phyloP scores from a whole-genome alignment of 2,329 filamentous ascomycete species.

The Pyricularia pennisetigena region DNA sequence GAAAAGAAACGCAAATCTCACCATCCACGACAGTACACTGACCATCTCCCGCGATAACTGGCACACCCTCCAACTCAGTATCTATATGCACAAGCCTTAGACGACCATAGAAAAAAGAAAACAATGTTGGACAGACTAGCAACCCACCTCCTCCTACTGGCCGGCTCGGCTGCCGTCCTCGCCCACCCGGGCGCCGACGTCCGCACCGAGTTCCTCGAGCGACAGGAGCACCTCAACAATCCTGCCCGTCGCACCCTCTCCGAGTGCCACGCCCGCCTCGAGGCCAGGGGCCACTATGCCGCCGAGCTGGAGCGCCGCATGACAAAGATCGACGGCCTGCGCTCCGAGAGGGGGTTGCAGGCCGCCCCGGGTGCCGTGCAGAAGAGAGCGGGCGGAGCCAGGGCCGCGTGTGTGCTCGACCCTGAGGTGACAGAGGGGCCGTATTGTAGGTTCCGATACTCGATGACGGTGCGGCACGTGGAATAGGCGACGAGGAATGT shows the following conservation, averaged over 20 bases:
- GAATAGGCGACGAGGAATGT: too few species aligned
- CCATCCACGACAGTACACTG: not conserved
- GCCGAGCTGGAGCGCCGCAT: conserved; percentile 1
- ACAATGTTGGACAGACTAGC: not conserved
- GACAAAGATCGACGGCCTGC: not conserved
- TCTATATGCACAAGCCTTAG: not conserved
- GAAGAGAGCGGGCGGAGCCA: not conserved
- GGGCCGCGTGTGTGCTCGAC: conserved; percentile 3
- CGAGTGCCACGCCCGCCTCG: not conserved
- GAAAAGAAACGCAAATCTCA: not conserved
- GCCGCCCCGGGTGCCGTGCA: not conserved
- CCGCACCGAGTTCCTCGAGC: conserved; percentile 1
- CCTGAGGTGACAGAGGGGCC: conserved; percentile 5
- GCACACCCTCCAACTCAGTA: not conserved
- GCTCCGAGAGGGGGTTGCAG: not conserved
- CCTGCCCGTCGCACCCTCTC: not conserved
- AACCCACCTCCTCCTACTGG: not conserved
- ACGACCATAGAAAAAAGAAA: too few species aligned
- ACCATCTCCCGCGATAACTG: not conserved
- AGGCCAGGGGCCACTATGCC: conserved; percentile 3
- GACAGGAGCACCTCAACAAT: conserved; percentile 5
- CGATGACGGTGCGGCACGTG: not conserved
- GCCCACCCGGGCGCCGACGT: conserved; percentile 3
- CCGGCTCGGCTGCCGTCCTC: not conserved
- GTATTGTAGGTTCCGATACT: not conserved